A percentile compares a stretch with the other conserved stretches of the same genome.
Evolutionary conservation across 2,329 filamentous ascomycete genomes (phyloP).

Genomic region (Endoconidiophora polonica): DNA sequence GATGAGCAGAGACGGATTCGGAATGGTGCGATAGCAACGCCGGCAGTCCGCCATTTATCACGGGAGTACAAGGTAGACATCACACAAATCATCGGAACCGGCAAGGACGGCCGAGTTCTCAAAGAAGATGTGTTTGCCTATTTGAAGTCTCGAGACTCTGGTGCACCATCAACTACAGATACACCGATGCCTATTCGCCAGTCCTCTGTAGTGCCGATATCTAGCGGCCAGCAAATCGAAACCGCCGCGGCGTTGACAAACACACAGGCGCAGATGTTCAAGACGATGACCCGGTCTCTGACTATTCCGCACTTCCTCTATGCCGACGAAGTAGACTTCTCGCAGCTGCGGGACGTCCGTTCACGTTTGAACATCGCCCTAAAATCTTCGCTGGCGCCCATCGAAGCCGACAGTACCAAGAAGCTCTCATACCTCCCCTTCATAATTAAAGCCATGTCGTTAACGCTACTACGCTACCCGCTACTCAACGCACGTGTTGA

Average conservation of each 20-base stretch:
- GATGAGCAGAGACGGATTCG: slow-evolving; percentile 31
- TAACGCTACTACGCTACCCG: slow-evolving; percentile 67
- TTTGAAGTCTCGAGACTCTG: slow-evolving; percentile 34
- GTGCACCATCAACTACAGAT: slow-evolving; percentile 1
- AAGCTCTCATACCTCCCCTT: slow-evolving; percentile 87
- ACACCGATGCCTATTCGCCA: slow-evolving; percentile 13
- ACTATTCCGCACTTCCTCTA: slow-evolving; percentile 91
- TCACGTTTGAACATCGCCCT: slow-evolving; percentile 55
- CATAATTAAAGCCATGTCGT: slow-evolving; percentile 85
- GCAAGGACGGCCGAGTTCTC: slow-evolving; percentile 74
- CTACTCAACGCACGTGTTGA: slow-evolving; percentile 80
- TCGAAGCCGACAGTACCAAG: too few species aligned
- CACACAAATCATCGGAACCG: slow-evolving; percentile 62
- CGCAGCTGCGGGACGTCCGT: slow-evolving; percentile 55
- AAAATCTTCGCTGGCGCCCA: slow-evolving; percentile 22
- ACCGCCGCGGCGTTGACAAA: slow-evolving; percentile 53
- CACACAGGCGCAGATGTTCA: slow-evolving; percentile 89
- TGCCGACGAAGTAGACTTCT: slow-evolving; percentile 75
- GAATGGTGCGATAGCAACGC: slow-evolving; percentile 66
- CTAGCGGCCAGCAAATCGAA: slow-evolving; percentile 42
- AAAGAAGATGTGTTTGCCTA: slow-evolving; percentile 82
- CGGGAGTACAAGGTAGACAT: slow-evolving; percentile 71
- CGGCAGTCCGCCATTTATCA: slow-evolving; percentile 74
- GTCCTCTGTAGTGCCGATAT: slow-evolving; percentile 18
- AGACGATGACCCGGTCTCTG: slow-evolving; percentile 84